Base-by-base conservation (phyloP, 2,329 filamentous ascomycete genomes). In the Dactylellina parvicollis region DNA sequence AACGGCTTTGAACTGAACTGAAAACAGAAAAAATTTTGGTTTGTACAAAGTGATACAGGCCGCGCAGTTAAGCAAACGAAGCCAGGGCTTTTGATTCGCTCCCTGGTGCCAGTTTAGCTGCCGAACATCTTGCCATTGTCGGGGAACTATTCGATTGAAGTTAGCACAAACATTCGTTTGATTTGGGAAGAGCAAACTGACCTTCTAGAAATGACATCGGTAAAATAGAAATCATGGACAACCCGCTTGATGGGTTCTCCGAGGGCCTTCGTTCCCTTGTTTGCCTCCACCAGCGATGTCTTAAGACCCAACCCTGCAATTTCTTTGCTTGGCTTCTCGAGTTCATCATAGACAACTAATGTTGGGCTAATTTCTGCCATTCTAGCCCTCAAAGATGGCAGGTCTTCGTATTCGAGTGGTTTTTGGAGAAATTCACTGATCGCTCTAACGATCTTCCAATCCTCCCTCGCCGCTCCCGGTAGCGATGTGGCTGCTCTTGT, bases 361-460 rank as follows among this genome's bases (percentile, higher is more conserved):
- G 92, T 89, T 74, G 95, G 95, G 79, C 91, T 95, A 80, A 99
- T 94, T 83, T 98, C 92, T 75, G 89, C 88, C 92, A 98, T 96
- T 78, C 95, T 91, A 81, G 97, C 92, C 66, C 95, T 88, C 57
- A 99, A 86, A 78, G 88, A 86, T 76, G 95, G 90, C 55, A 99
- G 87, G 79, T 98, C 92, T 78, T 99, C 94, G 80, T 98, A 99
- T 20, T 92, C 91, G 59, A 99, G 87, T 76, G 93, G 90, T 26
- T 85, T 88, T 73, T 91, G 92, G 14, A 99, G 86, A 83, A 96
- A 97, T 83, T 98, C 95, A 79, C 91, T 95, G 65, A 87, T 88
- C 16, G 95, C 95, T 76, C 95, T 92, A 78, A 99, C 89, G 79
- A 99, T 98, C 88, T 98, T 99, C 95, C 95, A 99, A 83, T 99